These are phyloP conservation scores for Aureobasidium sp. DNA, from an alignment of 2,329 filamentous ascomycete species.

Conservation along the genomic window DNA sequence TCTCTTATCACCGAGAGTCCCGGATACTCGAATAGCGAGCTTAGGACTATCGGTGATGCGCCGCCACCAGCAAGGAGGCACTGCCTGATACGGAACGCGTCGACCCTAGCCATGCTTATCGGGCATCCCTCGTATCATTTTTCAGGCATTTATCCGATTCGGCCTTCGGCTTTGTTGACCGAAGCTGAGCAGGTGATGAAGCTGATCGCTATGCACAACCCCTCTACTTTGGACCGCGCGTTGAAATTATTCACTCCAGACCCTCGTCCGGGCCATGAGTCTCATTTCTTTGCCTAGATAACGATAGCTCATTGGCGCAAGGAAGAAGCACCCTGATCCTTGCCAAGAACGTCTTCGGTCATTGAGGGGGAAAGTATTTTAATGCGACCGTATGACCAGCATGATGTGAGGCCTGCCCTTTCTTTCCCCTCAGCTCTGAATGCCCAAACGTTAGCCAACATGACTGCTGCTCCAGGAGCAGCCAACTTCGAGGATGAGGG, in stretches of 20 bases:
- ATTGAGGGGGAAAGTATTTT: constrained; percentile 12
- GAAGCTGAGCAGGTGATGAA: not conserved
- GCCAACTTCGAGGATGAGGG: constrained; percentile 1
- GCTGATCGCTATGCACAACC: constrained; percentile 4
- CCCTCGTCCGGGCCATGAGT: constrained; percentile 5
- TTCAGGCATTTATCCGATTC: not conserved
- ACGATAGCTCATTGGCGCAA: constrained; percentile 11
- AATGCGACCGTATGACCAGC: constrained; percentile 7
- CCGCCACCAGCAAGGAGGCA: constrained; percentile 2
- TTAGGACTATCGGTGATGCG: constrained; percentile 12
- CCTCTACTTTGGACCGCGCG: constrained; percentile 8
- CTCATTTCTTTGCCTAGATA: constrained; percentile 10
- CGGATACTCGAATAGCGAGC: not conserved
- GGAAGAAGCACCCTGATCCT: not conserved
- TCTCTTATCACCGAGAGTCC: not conserved
- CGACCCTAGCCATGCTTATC: constrained; percentile 9
- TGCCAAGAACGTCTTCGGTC: constrained; percentile 13
- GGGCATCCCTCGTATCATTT: constrained; percentile 1
- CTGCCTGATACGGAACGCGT: constrained; percentile 7
- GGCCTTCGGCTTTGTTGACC: not conserved
- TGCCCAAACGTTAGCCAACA: not conserved
- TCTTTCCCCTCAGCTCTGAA: not conserved
- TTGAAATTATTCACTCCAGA: constrained; percentile 4
- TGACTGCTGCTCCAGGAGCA: not conserved
- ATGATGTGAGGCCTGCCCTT: not conserved